Conservation (phyloP, 805 yeast species). For the Geotrichum ghanense region DNA sequence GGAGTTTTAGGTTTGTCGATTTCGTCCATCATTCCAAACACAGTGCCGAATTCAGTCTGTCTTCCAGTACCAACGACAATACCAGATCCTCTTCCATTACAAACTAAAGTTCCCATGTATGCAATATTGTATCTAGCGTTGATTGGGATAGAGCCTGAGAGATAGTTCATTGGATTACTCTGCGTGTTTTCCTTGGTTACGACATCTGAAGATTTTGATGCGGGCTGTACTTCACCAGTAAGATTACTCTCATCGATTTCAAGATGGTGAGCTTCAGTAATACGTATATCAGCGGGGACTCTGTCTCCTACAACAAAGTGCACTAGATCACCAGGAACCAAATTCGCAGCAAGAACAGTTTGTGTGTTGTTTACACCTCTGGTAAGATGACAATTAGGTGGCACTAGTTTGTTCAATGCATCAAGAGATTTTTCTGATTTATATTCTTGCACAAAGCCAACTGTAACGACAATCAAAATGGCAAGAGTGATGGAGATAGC, state of each 20-base stretch:
- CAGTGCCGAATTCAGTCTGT: constrained; percentile 87
- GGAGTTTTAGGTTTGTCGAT: constrained; percentile 98
- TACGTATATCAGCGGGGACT: constrained; percentile 89
- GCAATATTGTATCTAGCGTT: constrained; percentile 71
- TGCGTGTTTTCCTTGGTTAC: constrained; percentile 3
- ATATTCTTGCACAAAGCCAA: constrained; percentile 95
- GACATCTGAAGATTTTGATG: constrained; percentile 45
- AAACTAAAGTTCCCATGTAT: constrained; percentile 93
- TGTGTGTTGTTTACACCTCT: constrained; percentile 61
- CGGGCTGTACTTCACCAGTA: constrained; percentile 93
- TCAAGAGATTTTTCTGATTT: constrained; percentile 90
- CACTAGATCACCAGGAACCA: constrained; percentile 95
- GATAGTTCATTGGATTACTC: neutral
- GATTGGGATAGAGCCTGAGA: constrained; percentile 33
- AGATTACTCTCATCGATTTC: constrained; percentile 86
- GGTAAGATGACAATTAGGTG: constrained; percentile 90
- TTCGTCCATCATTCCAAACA: constrained; percentile 87
- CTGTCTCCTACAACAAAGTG: constrained; percentile 87
- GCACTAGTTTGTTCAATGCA: constrained; percentile 86
- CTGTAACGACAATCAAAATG: constrained; percentile 84
- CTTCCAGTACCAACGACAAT: constrained; percentile 84
- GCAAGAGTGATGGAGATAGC: constrained; percentile 92
- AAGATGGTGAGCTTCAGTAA: constrained; percentile 67
- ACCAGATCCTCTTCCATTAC: constrained; percentile 93
- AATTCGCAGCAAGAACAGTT: constrained; percentile 70